phyloP scores from a whole-genome alignment of 768 basidiomycete genomes.

The Mycena alexandri region DNA sequence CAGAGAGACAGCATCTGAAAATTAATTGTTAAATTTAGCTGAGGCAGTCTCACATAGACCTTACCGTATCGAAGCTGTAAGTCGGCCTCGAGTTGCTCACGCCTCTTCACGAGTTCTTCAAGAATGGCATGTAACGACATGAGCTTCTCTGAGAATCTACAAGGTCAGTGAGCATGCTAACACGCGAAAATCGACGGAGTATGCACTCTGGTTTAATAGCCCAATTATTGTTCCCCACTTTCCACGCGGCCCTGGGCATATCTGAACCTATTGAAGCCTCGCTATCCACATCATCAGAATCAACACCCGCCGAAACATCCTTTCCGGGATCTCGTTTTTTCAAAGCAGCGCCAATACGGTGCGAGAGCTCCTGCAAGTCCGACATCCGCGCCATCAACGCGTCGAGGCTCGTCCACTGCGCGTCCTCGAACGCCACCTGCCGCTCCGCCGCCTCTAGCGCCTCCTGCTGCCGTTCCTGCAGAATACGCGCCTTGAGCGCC shows the following conservation, averaged over 20 bases:
- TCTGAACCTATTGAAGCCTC: conserved; percentile 24
- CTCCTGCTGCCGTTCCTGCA: conserved; percentile 71
- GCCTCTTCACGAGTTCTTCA: conserved; percentile 56
- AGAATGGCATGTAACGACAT: conserved; percentile 62
- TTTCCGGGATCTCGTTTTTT: conserved; percentile 43
- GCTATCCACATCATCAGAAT: conserved; percentile 40
- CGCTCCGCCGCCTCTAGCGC: conserved; percentile 44
- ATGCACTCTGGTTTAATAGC: conserved; percentile 76
- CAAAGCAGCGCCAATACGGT: conserved; percentile 67
- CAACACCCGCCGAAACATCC: conserved; percentile 37
- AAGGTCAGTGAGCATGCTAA: conserved; percentile 13
- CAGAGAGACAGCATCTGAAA: conserved; percentile 75
- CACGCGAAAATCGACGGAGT: conserved; percentile 6
- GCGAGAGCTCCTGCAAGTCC: conserved; percentile 64
- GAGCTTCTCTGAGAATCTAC: conserved; percentile 74
- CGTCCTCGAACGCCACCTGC: conserved; percentile 33
- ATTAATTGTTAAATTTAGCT: too few species aligned
- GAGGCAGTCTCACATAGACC: conserved; percentile 15
- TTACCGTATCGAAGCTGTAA: conserved; percentile 70
- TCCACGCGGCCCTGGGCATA: conserved; percentile 40
- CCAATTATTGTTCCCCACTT: conserved; percentile 60
- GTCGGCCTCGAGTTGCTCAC: conserved; percentile 65
- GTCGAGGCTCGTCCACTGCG: conserved; percentile 71
- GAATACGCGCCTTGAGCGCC: conserved; percentile 61
- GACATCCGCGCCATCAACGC: conserved; percentile 65